Evolutionary conservation across 78 protist species (phyloP).

Genomic region (Tieghemostelium lacteum): DNA sequence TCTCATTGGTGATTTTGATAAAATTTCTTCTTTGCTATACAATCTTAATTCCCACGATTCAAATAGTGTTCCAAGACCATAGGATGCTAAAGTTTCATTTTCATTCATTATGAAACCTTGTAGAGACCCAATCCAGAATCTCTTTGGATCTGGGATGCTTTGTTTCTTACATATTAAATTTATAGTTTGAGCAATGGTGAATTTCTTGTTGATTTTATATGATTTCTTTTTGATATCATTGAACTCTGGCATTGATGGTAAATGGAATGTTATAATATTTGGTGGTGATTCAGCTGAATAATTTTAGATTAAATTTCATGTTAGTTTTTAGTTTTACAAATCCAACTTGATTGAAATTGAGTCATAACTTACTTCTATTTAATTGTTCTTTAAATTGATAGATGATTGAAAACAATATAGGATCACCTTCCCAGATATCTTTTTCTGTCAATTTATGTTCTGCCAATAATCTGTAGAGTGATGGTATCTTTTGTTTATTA

Average conservation of each 20-base stretch:
- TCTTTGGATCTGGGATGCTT: slow-evolving; percentile 73
- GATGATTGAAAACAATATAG: slow-evolving; percentile 44
- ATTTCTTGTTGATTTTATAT: slow-evolving; percentile 66
- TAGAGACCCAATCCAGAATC: slow-evolving; percentile 74
- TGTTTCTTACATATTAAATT: slow-evolving; percentile 63
- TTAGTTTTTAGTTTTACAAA: background rate
- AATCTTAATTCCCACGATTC: slow-evolving; percentile 72
- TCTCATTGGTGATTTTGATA: slow-evolving; percentile 65
- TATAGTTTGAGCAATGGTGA: slow-evolving; percentile 53
- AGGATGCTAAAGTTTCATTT: slow-evolving; percentile 48
- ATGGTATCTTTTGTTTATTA: slow-evolving; percentile 68
- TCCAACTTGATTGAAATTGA: background rate
- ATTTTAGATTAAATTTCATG: background rate
- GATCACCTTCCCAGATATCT: slow-evolving; percentile 80
- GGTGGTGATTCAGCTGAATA: slow-evolving; percentile 69
- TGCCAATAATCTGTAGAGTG: slow-evolving; percentile 74
- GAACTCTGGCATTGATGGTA: slow-evolving; percentile 62
- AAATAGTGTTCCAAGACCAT: slow-evolving; percentile 51
- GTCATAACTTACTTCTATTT: slow-evolving; percentile 11
- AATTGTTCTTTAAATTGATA: slow-evolving; percentile 77
- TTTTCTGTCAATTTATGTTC: slow-evolving; percentile 72
- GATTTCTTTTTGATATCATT: slow-evolving; percentile 52
- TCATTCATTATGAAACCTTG: slow-evolving; percentile 73
- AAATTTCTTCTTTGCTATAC: slow-evolving; percentile 44
- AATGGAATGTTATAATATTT: slow-evolving; percentile 64